These are phyloP conservation scores for Tylopilus plumbeoviolaceoides DNA, from an alignment of 768 basidiomycete genomes.

Conservation along the genomic window DNA sequence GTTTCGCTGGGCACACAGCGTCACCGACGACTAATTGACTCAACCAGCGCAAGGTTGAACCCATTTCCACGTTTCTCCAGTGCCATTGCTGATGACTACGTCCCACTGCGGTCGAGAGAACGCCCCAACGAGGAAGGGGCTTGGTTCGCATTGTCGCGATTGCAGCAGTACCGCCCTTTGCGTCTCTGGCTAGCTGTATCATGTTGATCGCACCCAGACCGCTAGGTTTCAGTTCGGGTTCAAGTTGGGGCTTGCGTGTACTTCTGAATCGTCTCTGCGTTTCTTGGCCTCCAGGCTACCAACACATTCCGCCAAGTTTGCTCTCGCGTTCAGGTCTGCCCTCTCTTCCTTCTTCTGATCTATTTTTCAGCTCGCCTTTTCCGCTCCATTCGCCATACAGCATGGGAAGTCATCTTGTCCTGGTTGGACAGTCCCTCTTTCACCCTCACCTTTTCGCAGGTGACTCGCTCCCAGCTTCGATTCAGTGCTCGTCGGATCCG, in stretches of 20 bases:
- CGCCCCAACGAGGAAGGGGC: too few relatives aligned
- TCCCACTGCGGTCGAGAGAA: too few relatives aligned
- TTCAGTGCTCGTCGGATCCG: constrained; percentile 83
- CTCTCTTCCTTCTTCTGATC: neutral
- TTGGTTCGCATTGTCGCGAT: too few relatives aligned
- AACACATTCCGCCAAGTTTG: constrained; percentile 85
- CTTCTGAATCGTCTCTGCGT: constrained; percentile 71
- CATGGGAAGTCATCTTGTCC: constrained; percentile 87
- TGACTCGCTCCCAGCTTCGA: constrained; percentile 47
- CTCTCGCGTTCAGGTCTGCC: constrained; percentile 72
- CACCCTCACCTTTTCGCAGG: neutral
- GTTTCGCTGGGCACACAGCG: too few relatives aligned
- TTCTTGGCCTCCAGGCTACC: constrained; percentile 66
- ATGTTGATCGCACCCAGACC: constrained; percentile 43
- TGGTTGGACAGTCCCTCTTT: constrained; percentile 71
- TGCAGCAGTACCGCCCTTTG: too few relatives aligned
- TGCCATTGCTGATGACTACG: too few relatives aligned
- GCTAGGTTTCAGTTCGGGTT: constrained; percentile 78
- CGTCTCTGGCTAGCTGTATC: too few relatives aligned
- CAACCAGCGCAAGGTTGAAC: too few relatives aligned
- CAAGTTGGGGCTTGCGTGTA: constrained; percentile 85
- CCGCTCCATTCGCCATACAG: constrained; percentile 21
- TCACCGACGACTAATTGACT: too few relatives aligned
- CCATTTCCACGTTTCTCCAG: too few relatives aligned
- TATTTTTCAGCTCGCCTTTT: neutral